Conservation (phyloP, 1,284 basidiomycete species). For the Sanghuangporus baumii region DNA sequence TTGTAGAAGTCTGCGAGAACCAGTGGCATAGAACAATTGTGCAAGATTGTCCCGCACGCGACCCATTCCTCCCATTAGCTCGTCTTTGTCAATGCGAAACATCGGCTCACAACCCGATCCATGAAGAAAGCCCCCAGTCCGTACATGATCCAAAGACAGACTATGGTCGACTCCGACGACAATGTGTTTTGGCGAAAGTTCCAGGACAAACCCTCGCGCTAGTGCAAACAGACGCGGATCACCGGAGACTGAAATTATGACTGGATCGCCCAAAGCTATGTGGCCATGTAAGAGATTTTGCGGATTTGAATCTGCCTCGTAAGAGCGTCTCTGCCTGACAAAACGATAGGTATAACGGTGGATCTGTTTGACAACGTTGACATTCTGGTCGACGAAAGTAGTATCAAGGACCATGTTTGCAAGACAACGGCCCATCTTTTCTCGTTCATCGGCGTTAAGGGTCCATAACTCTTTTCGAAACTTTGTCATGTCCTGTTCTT, state of each 20-base stretch:
- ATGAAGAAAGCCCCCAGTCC: constrained; percentile 11
- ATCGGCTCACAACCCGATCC: constrained; percentile 32
- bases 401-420: constrained; percentile 67
- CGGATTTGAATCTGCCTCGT: constrained; percentile 12
- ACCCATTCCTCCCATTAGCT: constrained; percentile 82
- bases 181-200: constrained; percentile 60
- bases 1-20: constrained; percentile 55
- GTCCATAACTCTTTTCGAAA: constrained; percentile 95
- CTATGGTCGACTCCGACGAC: constrained; percentile 79
- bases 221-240: constrained; percentile 82
- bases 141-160: constrained; percentile 52
- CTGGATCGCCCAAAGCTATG: constrained; percentile 74
- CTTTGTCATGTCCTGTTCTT: constrained; percentile 81
- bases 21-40: constrained; percentile 79
- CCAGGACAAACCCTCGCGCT: constrained; percentile 78
- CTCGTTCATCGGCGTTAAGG: constrained; percentile 75
- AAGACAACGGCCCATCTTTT: constrained; percentile 78
- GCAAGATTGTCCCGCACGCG: constrained; percentile 89
- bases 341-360: constrained; percentile 63
- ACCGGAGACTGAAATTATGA: constrained; percentile 68
- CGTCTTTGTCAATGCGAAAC: constrained; percentile 94
- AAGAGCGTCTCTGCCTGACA: constrained; percentile 33
- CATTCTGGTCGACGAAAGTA: constrained; percentile 23
- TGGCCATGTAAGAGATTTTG: constrained; percentile 66
- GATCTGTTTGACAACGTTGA: constrained; percentile 36